A percentile compares a stretch with the other conserved stretches of the same genome.
Evolutionary conservation across 2,329 filamentous ascomycete genomes (phyloP).

Genomic region (Gyromitra esculenta): DNA sequence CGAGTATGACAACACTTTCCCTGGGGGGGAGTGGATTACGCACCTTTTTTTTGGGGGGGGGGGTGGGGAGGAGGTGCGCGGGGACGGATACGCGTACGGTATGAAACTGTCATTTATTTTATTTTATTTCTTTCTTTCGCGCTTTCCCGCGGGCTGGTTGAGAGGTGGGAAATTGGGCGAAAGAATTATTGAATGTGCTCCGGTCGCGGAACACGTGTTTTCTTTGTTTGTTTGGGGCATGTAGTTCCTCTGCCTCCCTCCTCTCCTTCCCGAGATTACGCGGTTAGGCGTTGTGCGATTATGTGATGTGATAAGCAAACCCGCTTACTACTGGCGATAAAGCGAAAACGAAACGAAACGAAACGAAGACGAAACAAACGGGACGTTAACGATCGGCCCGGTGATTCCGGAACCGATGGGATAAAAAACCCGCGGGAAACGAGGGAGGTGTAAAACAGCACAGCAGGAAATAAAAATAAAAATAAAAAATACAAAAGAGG

Average conservation of each 20-base stretch:
- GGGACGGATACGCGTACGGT: too few species aligned
- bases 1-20: not conserved
- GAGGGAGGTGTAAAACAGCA: too few species aligned
- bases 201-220: conserved; percentile 38
- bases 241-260: not conserved
- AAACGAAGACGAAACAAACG: conserved; percentile 15
- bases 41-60: too few species aligned
- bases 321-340: not conserved
- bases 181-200: conserved; percentile 4
- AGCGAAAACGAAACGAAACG: conserved; percentile 28
- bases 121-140: not conserved
- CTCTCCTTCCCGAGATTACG: conserved; percentile 18
- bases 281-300: conserved; percentile 8
- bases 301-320: conserved; percentile 14
- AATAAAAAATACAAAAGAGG: not conserved
- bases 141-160: conserved; percentile 18
- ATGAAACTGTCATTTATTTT: not conserved
- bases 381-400: conserved; percentile 39
- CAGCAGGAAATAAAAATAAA: not conserved
- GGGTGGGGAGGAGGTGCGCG: too few species aligned
- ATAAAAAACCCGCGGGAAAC: conserved; percentile 1
- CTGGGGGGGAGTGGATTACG: not conserved
- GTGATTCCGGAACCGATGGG: conserved; percentile 25
- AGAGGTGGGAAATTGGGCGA: conserved; percentile 34
- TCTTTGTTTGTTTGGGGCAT: not conserved